Base-by-base conservation (phyloP, 176 grass and related monocot species). In the Bromus sterilis region DNA sequence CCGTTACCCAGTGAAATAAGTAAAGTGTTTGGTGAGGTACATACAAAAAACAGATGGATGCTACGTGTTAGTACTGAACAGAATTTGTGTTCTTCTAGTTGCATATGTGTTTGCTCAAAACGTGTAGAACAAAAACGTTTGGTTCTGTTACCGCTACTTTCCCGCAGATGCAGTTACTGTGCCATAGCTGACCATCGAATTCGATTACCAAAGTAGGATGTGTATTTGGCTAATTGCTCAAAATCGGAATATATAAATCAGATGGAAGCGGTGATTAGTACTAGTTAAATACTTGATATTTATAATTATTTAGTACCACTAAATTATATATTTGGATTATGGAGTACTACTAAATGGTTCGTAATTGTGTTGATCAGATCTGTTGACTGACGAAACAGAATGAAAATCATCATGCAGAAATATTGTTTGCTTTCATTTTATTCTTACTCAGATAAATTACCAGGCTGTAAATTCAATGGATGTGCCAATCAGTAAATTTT, bases 1-100 rank as follows among this genome's bases (percentile, higher is more conserved):
- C 18, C n/a, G 21, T 53, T 53, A 9, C 18, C 48, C 48, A 20
- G 48, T 53, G 20, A 53, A 53, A 53, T 53, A 53, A 16, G 48
- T 53, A 1, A 53, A 53, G 48, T 53, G 48, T 53, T 53, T 53
- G 48, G 48, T 53, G 48, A 53, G 48, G 21, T 53, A 20, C 48
- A 16, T 53, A 53, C 48, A 21, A 53, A 21, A 53, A n/a, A 37
- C 14, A 78, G 43, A 15, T 70, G 18, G 71, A 21, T 16, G 35
- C 3, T 6, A 39, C 51, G 3, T 13, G 26, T 34, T 34, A 56
- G 72, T 35, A 21, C 0, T 15, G 21, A 83, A 73, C 74, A 13
- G 34, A 73, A 53, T 78, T 78, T 78, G 80, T 79, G 66, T n/a
- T 46, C 21, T 74, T 73, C 55, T 9, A 76, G 14, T 29, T 70